Evolutionary conservation across 148 eudicot genomes (phyloP).

Genomic region (Agrostemma githago): DNA sequence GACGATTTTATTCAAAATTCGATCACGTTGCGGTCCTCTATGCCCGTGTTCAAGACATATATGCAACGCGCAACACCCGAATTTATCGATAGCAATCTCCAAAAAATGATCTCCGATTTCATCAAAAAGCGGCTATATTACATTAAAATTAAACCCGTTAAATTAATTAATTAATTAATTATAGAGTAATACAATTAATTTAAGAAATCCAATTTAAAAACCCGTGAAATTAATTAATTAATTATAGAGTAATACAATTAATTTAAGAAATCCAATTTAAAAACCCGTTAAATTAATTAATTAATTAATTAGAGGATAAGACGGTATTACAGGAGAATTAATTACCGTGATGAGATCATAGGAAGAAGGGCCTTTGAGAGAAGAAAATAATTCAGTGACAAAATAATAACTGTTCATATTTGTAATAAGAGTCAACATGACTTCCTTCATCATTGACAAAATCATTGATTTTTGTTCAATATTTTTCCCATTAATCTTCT

Average conservation of each 20-base stretch:
- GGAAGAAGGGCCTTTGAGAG: background rate
- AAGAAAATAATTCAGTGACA: background rate
- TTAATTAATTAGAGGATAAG: too few relatives aligned
- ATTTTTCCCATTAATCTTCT: background rate
- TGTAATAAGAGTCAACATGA: slow-evolving; percentile 23
- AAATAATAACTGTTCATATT: slow-evolving; percentile 27
- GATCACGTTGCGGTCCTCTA: slow-evolving; percentile 17
- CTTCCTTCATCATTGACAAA: slow-evolving; percentile 20
- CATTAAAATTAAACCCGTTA: too few relatives aligned
- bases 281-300: too few relatives aligned
- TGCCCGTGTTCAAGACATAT: slow-evolving; percentile 29
- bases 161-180: too few relatives aligned
- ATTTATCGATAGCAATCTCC: slow-evolving; percentile 39
- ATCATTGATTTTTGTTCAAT: slow-evolving; percentile 9
- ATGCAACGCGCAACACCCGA: slow-evolving; percentile 46
- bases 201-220: too few relatives aligned
- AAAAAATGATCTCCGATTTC: slow-evolving; percentile 30
- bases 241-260: too few relatives aligned
- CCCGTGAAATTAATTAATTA: too few relatives aligned
- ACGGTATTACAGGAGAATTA: background rate
- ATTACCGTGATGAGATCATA: slow-evolving; percentile 20
- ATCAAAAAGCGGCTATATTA: slow-evolving; percentile 33
- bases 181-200: too few relatives aligned
- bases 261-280: too few relatives aligned
- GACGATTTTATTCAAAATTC: slow-evolving; percentile 29